Evolutionary conservation across 495 filamentous ascomycete species (phyloP), one percentile per base, ranked within the genome.

Genomic region (Penicillium macrosclerotiorum): DNA sequence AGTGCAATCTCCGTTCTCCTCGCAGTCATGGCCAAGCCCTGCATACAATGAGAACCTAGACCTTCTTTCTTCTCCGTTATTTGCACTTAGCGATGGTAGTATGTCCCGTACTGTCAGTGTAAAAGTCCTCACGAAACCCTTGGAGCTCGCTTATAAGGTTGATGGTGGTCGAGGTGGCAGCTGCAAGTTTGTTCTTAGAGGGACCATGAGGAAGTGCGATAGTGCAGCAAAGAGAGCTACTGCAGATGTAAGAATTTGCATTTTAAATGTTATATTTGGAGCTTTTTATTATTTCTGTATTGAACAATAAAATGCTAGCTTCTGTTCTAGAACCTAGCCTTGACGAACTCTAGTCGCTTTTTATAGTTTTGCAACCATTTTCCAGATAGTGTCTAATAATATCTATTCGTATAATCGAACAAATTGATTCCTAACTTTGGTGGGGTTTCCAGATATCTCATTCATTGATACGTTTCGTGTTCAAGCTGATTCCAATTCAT

Each of bases 11-110:
- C 36, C 8, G 7, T 42, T 48, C 5, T 23, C 32, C 33, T 52
- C 45, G 49, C 57, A 60, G 36, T 55, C 57, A 33, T 60, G 57
- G 5, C 57, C 57, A 35, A 57, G 57, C 3, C 57, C 57, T 47
- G 37, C 14, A 11, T 14, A 23, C 16, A 23, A 42, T 20, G 40
- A 8, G 23, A 19, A 29, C 9, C 0, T 18, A 11, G n/a, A 16
- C 22, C 7, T 22, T 39, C 26, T 4, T 5, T 27, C 25, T 5
- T 11, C 5, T 27, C 3, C 5, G 12, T 14, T 13, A 14, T n/a
- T 25, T 18, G 2, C 17, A 44, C 39, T 9, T 42, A 46, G 36
- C 43, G 19, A 49, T 37, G 23, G 51, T 31, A 12, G 40, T 42
- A 24, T 44, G 40, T 30, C 40, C 39, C 8, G 33, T 18, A 13